phyloP scores from a whole-genome alignment of 208 protist species.

The Leishmania lainsoni region DNA sequence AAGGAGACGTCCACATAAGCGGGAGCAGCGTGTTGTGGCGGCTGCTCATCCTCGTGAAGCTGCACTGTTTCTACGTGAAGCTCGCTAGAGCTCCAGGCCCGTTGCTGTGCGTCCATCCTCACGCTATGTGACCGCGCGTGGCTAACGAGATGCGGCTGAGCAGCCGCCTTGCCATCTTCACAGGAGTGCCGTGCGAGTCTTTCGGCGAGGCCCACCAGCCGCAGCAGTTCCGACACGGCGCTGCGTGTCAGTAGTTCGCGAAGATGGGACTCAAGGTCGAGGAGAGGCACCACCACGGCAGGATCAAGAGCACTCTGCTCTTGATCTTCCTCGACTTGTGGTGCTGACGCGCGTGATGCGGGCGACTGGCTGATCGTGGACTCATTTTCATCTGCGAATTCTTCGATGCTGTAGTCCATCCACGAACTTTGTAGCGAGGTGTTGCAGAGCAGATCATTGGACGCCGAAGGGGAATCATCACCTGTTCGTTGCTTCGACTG shows the following conservation, averaged over 20 bases:
- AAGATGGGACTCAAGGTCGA: constrained; percentile 13
- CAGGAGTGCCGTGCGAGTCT: constrained; percentile 9
- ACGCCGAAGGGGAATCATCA: not conserved
- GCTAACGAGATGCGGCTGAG: not conserved
- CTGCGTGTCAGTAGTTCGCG: constrained; percentile 12
- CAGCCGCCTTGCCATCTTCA: constrained; percentile 1
- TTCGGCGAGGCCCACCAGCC: constrained; percentile 4
- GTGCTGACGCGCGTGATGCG: not conserved
- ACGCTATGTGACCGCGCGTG: not conserved
- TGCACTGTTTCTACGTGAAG: not conserved
- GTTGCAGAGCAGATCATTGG: not conserved
- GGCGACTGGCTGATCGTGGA: not conserved
- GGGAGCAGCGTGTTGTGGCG: not conserved
- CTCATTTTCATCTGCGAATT: not conserved
- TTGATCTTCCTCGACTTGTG: not conserved
- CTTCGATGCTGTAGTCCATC: constrained; percentile 3
- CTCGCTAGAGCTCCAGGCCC: not conserved
- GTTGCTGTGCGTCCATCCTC: not conserved
- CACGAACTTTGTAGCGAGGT: not conserved
- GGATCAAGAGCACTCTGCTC: not conserved
- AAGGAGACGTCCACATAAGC: not conserved
- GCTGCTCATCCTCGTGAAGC: not conserved
- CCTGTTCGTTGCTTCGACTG: not conserved
- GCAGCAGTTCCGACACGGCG: constrained; percentile 13
- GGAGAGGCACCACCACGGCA: not conserved